These are phyloP conservation scores for Zymoseptoria tritici DNA, from an alignment of 2,329 filamentous ascomycete genomes.

Conservation along the genomic window DNA sequence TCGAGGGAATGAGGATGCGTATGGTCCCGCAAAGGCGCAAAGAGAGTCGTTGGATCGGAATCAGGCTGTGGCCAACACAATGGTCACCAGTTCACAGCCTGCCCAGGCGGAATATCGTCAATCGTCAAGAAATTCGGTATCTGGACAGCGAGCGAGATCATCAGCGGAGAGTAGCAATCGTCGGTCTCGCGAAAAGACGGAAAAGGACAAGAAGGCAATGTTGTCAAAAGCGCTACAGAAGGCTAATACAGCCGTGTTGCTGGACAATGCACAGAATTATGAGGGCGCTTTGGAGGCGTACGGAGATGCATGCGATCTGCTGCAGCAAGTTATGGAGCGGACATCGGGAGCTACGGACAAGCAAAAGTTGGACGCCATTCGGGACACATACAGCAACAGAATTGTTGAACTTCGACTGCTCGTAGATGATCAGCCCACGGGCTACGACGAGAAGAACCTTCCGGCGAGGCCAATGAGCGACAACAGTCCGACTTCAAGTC, in stretches of 20 bases:
- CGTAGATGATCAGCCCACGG: conserved; percentile 40
- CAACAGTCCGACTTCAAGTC: conserved; percentile 36
- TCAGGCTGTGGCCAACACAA: conserved; percentile 19
- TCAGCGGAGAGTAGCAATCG: conserved; percentile 8
- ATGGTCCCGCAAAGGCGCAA: conserved; percentile 17
- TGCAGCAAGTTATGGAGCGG: conserved; percentile 79
- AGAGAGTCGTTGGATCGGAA: conserved; percentile 20
- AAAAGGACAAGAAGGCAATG: conserved; percentile 75
- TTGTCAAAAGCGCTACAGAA: conserved; percentile 91
- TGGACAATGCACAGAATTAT: conserved; percentile 94
- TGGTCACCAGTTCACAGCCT: conserved; percentile 9
- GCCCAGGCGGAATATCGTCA: conserved; percentile 9
- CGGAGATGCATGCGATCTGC: conserved; percentile 76
- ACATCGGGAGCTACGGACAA: conserved; percentile 81
- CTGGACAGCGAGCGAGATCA: background rate
- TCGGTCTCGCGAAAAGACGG: conserved; percentile 32
- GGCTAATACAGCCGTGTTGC: conserved; percentile 87
- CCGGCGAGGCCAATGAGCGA: conserved; percentile 63
- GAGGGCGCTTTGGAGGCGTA: conserved; percentile 88
- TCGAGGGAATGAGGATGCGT: conserved; percentile 20
- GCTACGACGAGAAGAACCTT: conserved; percentile 60
- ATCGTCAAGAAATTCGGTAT: conserved; percentile 5
- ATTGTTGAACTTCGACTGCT: conserved; percentile 80
- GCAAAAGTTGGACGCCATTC: conserved; percentile 85
- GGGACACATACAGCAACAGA: conserved; percentile 80